A percentile compares a stretch with the other conserved stretches of the same genome.
Conservation (phyloP, 192 early-diverging fungal species). For the Podochytrium sp. region DNA sequence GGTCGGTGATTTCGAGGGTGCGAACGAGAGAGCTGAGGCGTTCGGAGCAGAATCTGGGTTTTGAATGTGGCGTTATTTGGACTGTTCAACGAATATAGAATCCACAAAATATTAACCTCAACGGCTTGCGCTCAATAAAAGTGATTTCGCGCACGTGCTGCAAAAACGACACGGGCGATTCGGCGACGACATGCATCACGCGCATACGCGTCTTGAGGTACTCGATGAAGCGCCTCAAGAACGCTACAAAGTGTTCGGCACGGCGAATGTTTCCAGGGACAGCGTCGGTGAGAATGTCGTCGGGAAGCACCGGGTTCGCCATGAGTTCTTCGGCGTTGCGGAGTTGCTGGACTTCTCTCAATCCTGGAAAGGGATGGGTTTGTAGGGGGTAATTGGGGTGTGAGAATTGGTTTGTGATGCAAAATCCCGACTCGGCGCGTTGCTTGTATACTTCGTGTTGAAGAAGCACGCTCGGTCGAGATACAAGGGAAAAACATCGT, state of each 20-base stretch:
- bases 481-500: too few relatives aligned
- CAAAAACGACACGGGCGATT: constrained; percentile 91
- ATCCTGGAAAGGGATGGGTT: too few relatives aligned
- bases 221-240: constrained; percentile 94
- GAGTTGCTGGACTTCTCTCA: constrained; percentile 72
- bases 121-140: constrained; percentile 90
- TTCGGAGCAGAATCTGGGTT: constrained; percentile 82
- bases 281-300: constrained; percentile 89
- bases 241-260: constrained; percentile 98
- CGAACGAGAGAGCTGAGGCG: constrained; percentile 86
- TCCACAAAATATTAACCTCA: constrained; percentile 54
- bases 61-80: not conserved
- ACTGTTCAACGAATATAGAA: not conserved
- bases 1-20: constrained; percentile 90
- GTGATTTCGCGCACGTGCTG: constrained; percentile 94
- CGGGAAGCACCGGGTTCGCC: constrained; percentile 93
- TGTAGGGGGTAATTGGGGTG: too few relatives aligned
- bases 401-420: too few relatives aligned
- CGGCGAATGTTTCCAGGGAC: constrained; percentile 97
- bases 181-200: constrained; percentile 96
- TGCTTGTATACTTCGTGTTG: too few relatives aligned
- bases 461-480: too few relatives aligned
- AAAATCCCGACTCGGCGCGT: too few relatives aligned
- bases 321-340: constrained; percentile 86
- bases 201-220: constrained; percentile 97